Percentiles rank a stretch among this genome's conserved stretches.
Conservation (phyloP, 805 yeast genomes). For the Tetrapisispora fleetii region DNA sequence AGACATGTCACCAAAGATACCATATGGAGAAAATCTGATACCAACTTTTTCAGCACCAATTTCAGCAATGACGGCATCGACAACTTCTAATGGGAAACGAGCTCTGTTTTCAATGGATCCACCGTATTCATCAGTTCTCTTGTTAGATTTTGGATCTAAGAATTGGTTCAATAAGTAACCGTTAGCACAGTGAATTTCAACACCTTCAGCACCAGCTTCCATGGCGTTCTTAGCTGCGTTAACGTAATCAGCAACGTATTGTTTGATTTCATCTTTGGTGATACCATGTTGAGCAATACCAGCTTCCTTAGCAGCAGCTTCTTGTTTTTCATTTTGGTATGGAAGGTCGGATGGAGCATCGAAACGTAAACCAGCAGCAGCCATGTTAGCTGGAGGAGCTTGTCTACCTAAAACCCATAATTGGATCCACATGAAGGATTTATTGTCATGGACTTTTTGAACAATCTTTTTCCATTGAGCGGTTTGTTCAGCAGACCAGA, state of each 20-base stretch:
- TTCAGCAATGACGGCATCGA: conserved; percentile 41
- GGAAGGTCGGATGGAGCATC: conserved; percentile 32
- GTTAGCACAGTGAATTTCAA: conserved; percentile 60
- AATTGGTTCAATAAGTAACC: conserved; percentile 54
- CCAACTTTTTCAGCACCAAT: conserved; percentile 43
- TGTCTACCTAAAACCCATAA: conserved; percentile 43
- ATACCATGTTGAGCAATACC: conserved; percentile 26
- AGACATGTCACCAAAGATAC: conserved; percentile 31
- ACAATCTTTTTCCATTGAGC: conserved; percentile 40
- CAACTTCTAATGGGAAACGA: conserved; percentile 36
- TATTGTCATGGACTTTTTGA: conserved; percentile 40
- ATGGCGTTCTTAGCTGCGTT: conserved; percentile 34
- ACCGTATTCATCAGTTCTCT: conserved; percentile 44
- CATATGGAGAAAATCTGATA: conserved; percentile 41
- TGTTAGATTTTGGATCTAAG: conserved; percentile 36
- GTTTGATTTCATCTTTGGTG: conserved; percentile 30
- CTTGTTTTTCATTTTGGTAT: conserved; percentile 23
- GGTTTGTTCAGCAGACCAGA: conserved; percentile 39
- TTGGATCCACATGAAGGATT: conserved; percentile 38
- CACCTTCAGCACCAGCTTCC: conserved; percentile 40
- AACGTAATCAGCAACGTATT: conserved; percentile 19
- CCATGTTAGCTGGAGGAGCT: conserved; percentile 31
- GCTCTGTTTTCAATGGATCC: conserved; percentile 42
- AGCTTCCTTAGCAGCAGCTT: conserved; percentile 27
- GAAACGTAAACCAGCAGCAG: conserved; percentile 30